Evolutionary conservation across 1,284 basidiomycete species (phyloP).

Genomic region (Austroboletus niveus): DNA sequence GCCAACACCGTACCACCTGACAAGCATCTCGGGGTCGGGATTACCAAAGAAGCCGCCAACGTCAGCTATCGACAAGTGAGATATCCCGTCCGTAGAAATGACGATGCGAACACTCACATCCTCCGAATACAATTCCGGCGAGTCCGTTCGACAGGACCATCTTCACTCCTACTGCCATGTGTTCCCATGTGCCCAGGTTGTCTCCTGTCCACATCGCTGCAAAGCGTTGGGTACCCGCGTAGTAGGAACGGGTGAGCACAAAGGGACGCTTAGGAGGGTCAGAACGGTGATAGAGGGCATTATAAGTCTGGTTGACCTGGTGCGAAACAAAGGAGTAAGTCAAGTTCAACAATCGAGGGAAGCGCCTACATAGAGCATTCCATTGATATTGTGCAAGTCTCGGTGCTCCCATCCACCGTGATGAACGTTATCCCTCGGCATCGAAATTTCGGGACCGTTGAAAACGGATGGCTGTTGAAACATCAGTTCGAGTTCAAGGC

Average conservation of each 20-base stretch:
- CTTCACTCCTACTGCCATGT: constrained; percentile 90
- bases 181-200: constrained; percentile 97
- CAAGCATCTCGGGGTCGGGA: constrained; percentile 90
- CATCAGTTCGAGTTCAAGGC: not conserved
- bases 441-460: constrained; percentile 97
- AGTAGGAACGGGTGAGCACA: constrained; percentile 94
- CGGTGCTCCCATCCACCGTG: constrained; percentile 96
- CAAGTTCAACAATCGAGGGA: not conserved
- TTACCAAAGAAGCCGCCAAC: constrained; percentile 99
- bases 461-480: constrained; percentile 83
- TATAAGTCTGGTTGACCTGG: constrained; percentile 77
- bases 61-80: constrained; percentile 63
- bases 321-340: not conserved
- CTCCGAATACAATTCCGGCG: constrained; percentile 92
- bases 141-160: constrained; percentile 92
- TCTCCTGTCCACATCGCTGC: constrained; percentile 99
- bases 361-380: constrained; percentile 74
- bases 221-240: constrained; percentile 91
- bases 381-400: constrained; percentile 93
- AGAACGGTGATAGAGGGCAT: constrained; percentile 78
- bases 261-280: constrained; percentile 82
- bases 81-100: not conserved
- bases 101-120: constrained; percentile 55
- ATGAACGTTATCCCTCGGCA: constrained; percentile 93
- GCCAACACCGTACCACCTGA: constrained; percentile 97